These are phyloP conservation scores for Cladorrhinum sp. DNA, from an alignment of 2,329 filamentous ascomycete species.

Conservation along the genomic window DNA sequence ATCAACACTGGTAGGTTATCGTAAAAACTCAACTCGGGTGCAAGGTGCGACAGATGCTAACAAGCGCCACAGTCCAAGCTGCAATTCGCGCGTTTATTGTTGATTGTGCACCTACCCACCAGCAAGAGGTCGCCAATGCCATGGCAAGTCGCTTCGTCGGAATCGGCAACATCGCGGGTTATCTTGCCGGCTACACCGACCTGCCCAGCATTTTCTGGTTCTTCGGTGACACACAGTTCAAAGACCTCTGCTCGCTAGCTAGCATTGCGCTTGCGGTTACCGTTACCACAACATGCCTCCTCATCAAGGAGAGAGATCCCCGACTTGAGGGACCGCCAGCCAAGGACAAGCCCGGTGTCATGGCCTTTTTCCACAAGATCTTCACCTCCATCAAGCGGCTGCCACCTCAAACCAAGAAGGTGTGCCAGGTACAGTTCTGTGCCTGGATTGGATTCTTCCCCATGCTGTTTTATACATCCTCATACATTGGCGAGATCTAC, in stretches of 20 bases:
- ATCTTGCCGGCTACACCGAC: conserved; percentile 80
- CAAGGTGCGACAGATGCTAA: conserved; percentile 8
- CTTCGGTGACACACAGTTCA: conserved; percentile 86
- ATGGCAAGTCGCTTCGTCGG: conserved; percentile 89
- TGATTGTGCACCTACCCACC: conserved; percentile 86
- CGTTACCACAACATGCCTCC: conserved; percentile 64
- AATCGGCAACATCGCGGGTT: conserved; percentile 86
- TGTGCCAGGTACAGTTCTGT: conserved; percentile 79
- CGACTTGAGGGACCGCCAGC: conserved; percentile 63
- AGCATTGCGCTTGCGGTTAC: conserved; percentile 69
- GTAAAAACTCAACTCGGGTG: background rate
- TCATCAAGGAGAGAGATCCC: conserved; percentile 78
- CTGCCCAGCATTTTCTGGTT: conserved; percentile 73
- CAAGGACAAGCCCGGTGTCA: conserved; percentile 60
- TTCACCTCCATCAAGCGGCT: conserved; percentile 73
- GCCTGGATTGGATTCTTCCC: conserved; percentile 97
- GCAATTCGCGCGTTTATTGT: conserved; percentile 89
- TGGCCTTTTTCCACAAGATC: conserved; percentile 77
- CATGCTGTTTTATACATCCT: conserved; percentile 91
- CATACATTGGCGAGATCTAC: conserved; percentile 90
- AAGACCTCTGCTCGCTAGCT: conserved; percentile 84
- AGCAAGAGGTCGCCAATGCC: conserved; percentile 90
- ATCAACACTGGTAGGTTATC: conserved; percentile 77
- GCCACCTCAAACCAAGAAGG: conserved; percentile 75
- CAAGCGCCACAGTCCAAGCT: conserved; percentile 66